A percentile compares a stretch with the other conserved stretches of the same genome.
These are phyloP conservation scores for Alternaria conjuncta DNA, from an alignment of 2,329 filamentous ascomycete species.

Conservation along the genomic window DNA sequence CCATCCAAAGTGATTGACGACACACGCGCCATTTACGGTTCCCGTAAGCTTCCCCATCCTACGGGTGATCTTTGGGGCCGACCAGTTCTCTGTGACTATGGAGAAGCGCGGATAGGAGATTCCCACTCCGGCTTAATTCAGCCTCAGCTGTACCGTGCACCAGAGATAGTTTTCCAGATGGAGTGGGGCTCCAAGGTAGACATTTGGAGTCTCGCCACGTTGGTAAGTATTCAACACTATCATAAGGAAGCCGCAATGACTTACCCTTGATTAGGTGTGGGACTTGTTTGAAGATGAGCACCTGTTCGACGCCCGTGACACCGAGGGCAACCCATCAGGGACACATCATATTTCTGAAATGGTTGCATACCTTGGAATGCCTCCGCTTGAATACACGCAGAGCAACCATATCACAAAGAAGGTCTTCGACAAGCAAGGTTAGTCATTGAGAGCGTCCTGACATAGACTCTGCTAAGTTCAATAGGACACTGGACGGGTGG, in stretches of 20 bases:
- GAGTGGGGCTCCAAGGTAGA: conserved; percentile 49
- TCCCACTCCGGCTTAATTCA: conserved; percentile 42
- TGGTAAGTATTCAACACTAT: conserved; percentile 37
- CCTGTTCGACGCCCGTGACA: conserved; percentile 39
- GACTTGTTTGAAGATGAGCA: conserved; percentile 47
- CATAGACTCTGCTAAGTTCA: conserved; percentile 20
- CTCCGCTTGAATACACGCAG: conserved; percentile 31
- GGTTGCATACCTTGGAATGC: conserved; percentile 34
- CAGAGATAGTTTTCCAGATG: conserved; percentile 49
- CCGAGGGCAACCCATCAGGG: conserved; percentile 31
- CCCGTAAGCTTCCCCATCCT: conserved; percentile 39
- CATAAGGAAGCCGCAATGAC: conserved; percentile 15
- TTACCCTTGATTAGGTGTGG: conserved; percentile 39
- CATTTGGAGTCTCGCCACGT: conserved; percentile 49
- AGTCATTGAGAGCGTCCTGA: conserved; percentile 18
- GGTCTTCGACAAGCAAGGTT: conserved; percentile 33
- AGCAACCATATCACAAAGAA: conserved; percentile 27
- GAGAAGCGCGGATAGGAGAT: conserved; percentile 40
- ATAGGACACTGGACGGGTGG: conserved; percentile 28
- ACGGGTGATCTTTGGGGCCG: conserved; percentile 36
- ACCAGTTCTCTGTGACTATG: conserved; percentile 50
- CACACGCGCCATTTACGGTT: conserved; percentile 26
- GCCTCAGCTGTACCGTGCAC: conserved; percentile 50
- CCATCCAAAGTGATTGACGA: conserved; percentile 46
- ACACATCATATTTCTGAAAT: conserved; percentile 43